Evolutionary conservation across 257 asterid species (phyloP).

Genomic region (Agastache rugosa): DNA sequence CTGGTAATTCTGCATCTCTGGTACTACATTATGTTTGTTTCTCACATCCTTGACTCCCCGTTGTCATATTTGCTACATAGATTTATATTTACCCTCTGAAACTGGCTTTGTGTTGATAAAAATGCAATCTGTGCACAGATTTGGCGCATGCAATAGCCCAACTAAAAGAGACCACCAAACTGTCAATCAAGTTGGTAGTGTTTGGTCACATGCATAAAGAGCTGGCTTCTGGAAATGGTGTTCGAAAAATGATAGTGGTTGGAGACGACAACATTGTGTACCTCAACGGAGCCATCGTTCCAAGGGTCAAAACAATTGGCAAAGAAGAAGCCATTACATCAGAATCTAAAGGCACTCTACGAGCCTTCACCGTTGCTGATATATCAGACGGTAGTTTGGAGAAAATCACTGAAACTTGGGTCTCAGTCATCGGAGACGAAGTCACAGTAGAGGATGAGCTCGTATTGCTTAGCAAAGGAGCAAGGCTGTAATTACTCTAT

Average conservation of each 20-base stretch:
- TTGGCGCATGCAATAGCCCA: constrained; percentile 71
- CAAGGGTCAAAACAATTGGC: constrained; percentile 58
- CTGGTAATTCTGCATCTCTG: constrained; percentile 58
- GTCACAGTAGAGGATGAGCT: constrained; percentile 56
- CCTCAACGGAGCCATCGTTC: constrained; percentile 89
- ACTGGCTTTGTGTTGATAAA: constrained; percentile 1
- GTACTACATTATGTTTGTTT: not conserved
- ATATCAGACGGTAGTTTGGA: constrained; percentile 58
- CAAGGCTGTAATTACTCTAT: constrained; percentile 8
- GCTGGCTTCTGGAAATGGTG: constrained; percentile 69
- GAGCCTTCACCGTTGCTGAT: constrained; percentile 81
- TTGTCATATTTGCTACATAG: not conserved
- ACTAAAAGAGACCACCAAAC: constrained; percentile 56
- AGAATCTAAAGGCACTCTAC: constrained; percentile 53
- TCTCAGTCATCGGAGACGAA: constrained; percentile 64
- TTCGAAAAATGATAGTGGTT: constrained; percentile 79
- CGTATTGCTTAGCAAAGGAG: constrained; percentile 45
- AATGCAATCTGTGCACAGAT: constrained; percentile 59
- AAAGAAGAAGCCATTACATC: constrained; percentile 41
- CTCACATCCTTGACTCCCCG: not conserved
- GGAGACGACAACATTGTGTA: constrained; percentile 67
- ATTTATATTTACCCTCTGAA: not conserved
- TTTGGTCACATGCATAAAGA: constrained; percentile 96
- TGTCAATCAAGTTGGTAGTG: constrained; percentile 74
- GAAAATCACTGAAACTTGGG: constrained; percentile 83